Base-by-base conservation (phyloP, 441 rosid genomes). In the Mallotus repandus region DNA sequence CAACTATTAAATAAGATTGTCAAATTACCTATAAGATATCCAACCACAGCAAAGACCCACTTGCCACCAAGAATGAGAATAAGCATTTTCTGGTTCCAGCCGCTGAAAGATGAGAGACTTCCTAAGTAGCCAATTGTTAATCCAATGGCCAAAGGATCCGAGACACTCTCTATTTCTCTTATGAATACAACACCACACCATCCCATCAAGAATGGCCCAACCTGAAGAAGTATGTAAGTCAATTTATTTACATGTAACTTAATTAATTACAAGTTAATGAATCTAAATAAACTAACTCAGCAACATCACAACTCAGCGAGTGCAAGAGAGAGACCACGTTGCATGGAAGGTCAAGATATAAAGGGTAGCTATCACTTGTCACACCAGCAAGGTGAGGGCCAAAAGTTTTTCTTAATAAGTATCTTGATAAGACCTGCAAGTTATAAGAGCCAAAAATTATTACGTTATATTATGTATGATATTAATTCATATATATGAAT, bases 191-290 rank as follows among this genome's bases (percentile, higher is more conserved):
- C 86, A 56, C 99, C 99, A 71, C 74, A 85, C 99, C 98, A 93
- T 32, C 95, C 99, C 99, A 95, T 95, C 86, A 93, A 80, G 86
- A 92, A 95, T 52, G 97, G 92, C 68, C 99, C 99, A 50, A 95
- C 88, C 98, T 92, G 14, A 19, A 25, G 13, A 19, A 29, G 1
- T 22, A 5, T 25, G 2, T 25, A 25, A 25, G 1, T 25, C 29
- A 25, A 25, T 25, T n/a, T n/a, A n/a, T n/a, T n/a, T n/a, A n/a
- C n/a, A n/a, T n/a, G n/a, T n/a, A n/a, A n/a, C n/a, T n/a, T n/a
- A n/a, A n/a, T n/a, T n/a, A n/a, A n/a, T n/a, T n/a, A n/a, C n/a
- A n/a, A n/a, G n/a, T n/a, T n/a, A n/a, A n/a, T n/a, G n/a, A n/a
- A n/a, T n/a, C n/a, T n/a, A n/a, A n/a, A n/a, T n/a, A n/a, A n/a